Evolutionary conservation across 176 grass and related monocot species (phyloP).

Genomic region (Oryza rufipogon): DNA sequence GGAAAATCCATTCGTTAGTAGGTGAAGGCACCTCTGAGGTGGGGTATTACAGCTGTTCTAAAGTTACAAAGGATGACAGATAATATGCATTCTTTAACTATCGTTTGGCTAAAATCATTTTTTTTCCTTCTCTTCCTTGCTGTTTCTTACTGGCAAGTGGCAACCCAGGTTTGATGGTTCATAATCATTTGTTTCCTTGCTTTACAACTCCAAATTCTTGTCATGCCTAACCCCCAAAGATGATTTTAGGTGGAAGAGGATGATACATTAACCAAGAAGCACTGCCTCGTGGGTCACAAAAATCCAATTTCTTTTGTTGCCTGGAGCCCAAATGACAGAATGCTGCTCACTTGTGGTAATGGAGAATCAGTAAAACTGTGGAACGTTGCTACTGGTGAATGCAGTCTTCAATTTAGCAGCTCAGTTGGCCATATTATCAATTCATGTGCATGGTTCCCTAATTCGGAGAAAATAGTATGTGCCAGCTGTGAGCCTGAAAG

Average conservation of each 20-base stretch:
- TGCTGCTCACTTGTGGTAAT: conserved; percentile 85
- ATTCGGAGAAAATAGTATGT: conserved; percentile 91
- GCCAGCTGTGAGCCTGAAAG: conserved; percentile 52
- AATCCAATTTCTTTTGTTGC: conserved; percentile 75
- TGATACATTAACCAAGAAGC: conserved; percentile 64
- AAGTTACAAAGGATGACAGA: conserved; percentile 1
- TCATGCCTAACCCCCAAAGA: conserved; percentile 26
- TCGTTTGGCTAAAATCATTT: conserved; percentile 13
- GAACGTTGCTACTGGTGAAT: conserved; percentile 74
- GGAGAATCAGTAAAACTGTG: conserved; percentile 80
- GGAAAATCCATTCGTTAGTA: neutral
- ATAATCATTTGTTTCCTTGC: neutral
- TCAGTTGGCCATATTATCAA: conserved; percentile 47
- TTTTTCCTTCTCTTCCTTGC: conserved; percentile 6
- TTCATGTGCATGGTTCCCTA: conserved; percentile 94
- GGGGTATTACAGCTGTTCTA: conserved; percentile 20
- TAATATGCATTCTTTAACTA: conserved; percentile 20
- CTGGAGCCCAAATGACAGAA: conserved; percentile 88
- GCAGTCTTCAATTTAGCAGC: conserved; percentile 59
- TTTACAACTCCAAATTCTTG: conserved; percentile 26
- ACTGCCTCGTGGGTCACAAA: conserved; percentile 70
- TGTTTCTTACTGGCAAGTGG: conserved; percentile 3
- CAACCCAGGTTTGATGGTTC: conserved; percentile 12
- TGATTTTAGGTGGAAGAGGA: conserved; percentile 81
- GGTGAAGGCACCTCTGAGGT: conserved; percentile 5